Evolutionary conservation across 2,329 filamentous ascomycete genomes (phyloP).

Genomic region (Zymoseptoria tritici): DNA sequence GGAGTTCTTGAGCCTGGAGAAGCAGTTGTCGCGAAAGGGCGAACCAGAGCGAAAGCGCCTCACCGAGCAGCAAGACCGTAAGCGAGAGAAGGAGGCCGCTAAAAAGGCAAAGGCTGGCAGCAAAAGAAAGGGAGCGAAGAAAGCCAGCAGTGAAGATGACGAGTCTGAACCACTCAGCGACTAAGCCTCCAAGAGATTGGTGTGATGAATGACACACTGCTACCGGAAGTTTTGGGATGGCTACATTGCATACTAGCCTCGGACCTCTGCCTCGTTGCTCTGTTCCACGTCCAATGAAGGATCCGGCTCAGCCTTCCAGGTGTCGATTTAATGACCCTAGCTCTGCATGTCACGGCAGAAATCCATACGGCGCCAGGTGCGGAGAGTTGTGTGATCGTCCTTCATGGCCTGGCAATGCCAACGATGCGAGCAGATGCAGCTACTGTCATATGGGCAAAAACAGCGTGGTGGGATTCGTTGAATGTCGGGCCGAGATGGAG

Average conservation of each 20-base stretch:
- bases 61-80: slow-evolving; percentile 71
- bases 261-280: background rate
- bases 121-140: slow-evolving; percentile 32
- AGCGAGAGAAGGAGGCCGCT: slow-evolving; percentile 52
- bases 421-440: too few relatives aligned
- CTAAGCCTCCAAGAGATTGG: background rate
- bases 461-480: too few relatives aligned
- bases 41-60: slow-evolving; percentile 64
- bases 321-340: too few relatives aligned
- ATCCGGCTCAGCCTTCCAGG: too few relatives aligned
- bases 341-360: too few relatives aligned
- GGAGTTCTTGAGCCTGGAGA: slow-evolving; percentile 62
- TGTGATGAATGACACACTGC: background rate
- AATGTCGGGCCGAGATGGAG: too few relatives aligned
- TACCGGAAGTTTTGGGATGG: background rate
- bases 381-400: too few relatives aligned
- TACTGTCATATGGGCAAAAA: too few relatives aligned
- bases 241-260: background rate
- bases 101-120: slow-evolving; percentile 36
- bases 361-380: too few relatives aligned
- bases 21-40: slow-evolving; percentile 60
- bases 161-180: slow-evolving; percentile 14
- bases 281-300: too few relatives aligned
- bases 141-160: slow-evolving; percentile 32
- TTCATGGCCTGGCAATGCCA: too few relatives aligned